A percentile compares a stretch with the other conserved stretches of the same genome.
Conservation (phyloP, 345 rosid species). For the Arabis hirsuta region DNA sequence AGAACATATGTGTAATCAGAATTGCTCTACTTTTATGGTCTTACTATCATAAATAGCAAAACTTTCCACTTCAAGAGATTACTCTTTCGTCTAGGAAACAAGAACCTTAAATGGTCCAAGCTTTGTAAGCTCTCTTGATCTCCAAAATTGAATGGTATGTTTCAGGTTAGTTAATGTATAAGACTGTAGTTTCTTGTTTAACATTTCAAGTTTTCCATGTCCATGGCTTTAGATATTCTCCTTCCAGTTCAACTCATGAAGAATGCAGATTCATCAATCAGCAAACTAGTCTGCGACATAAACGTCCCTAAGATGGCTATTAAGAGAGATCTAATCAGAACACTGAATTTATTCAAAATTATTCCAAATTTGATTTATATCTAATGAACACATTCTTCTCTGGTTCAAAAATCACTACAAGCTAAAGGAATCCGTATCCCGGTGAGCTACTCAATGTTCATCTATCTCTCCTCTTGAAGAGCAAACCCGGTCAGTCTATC, state of each 20-base stretch:
- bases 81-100: neutral
- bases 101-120: neutral
- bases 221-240: too few relatives aligned
- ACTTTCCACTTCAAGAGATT: neutral
- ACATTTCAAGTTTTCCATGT: too few relatives aligned
- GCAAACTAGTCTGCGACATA: neutral
- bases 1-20: neutral
- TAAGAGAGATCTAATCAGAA: neutral
- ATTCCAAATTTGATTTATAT: neutral
- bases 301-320: neutral
- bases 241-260: neutral
- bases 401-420: slow-evolving; percentile 35
- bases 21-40: neutral
- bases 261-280: neutral
- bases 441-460: slow-evolving; percentile 30
- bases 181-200: too few relatives aligned
- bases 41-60: neutral
- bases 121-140: slow-evolving; percentile 5
- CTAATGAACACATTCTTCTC: slow-evolving; percentile 22
- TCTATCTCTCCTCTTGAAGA: slow-evolving; percentile 9
- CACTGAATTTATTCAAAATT: neutral
- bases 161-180: neutral
- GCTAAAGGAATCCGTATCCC: slow-evolving; percentile 29
- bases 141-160: neutral
- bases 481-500: slow-evolving; percentile 5